A percentile compares a stretch with the other conserved stretches of the same genome.
Evolutionary conservation across 352 stramenopile genomes (phyloP).

Genomic region (Plasmopara viticola): DNA sequence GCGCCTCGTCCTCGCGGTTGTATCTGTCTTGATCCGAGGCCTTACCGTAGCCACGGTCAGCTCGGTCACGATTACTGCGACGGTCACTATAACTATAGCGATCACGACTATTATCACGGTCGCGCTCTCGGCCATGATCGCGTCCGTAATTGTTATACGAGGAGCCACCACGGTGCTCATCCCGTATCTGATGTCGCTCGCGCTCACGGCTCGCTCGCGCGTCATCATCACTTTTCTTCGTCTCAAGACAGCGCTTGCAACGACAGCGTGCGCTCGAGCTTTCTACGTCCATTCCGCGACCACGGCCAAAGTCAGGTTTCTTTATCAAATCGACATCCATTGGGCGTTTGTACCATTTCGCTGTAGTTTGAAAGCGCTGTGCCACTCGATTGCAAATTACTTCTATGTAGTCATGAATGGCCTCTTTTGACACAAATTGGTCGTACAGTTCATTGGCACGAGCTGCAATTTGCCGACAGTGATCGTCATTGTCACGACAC

Average conservation of each 20-base stretch:
- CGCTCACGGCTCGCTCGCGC: constrained; percentile 17
- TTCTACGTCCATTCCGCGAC: constrained; percentile 51
- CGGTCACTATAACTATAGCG: constrained; percentile 21
- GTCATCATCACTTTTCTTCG: constrained; percentile 55
- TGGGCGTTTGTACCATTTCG: constrained; percentile 60
- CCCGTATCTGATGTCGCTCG: constrained; percentile 16
- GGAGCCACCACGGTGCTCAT: constrained; percentile 17
- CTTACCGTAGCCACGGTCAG: constrained; percentile 24
- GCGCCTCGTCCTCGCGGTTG: constrained; percentile 22
- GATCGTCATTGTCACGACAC: constrained; percentile 95
- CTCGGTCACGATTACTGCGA: constrained; percentile 19
- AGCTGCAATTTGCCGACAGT: constrained; percentile 93
- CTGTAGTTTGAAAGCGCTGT: constrained; percentile 70
- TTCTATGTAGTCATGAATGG: constrained; percentile 97
- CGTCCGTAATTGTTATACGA: constrained; percentile 21
- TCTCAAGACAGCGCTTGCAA: constrained; percentile 65
- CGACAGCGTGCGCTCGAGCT: constrained; percentile 39
- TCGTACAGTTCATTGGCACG: constrained; percentile 93
- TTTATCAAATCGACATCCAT: constrained; percentile 47
- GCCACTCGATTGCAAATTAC: constrained; percentile 92
- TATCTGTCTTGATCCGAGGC: constrained; percentile 24
- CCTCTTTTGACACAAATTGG: constrained; percentile 85
- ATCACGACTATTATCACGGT: constrained; percentile 19
- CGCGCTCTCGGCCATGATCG: constrained; percentile 8
- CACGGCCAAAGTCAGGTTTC: constrained; percentile 48